phyloP scores from a whole-genome alignment of 805 yeast genomes.

The Suhomyces tanzawaensis region DNA sequence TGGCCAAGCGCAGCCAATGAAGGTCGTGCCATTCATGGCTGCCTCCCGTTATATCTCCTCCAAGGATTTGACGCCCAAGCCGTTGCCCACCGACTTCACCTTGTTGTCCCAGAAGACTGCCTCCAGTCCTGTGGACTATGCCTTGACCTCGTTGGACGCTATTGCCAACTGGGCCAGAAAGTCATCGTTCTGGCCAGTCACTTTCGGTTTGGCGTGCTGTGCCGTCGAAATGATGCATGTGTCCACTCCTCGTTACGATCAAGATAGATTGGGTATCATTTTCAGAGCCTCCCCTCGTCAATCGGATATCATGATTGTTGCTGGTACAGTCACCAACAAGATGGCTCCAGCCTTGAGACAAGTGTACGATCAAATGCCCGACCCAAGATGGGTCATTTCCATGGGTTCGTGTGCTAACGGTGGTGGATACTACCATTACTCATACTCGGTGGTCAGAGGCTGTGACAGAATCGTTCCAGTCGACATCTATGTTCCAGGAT shows the following conservation, averaged over 20 bases:
- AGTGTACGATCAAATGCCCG: slow-evolving; percentile 93
- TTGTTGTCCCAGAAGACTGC: slow-evolving; percentile 61
- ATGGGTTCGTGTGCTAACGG: slow-evolving; percentile 96
- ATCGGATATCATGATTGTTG: slow-evolving; percentile 88
- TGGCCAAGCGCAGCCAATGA: slow-evolving; percentile 15
- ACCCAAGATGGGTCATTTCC: slow-evolving; percentile 90
- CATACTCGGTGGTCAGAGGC: slow-evolving; percentile 85
- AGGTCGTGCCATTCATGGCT: slow-evolving; percentile 14
- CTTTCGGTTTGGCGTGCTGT: slow-evolving; percentile 89
- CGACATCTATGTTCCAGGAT: slow-evolving; percentile 88
- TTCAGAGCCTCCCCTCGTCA: slow-evolving; percentile 94
- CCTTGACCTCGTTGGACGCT: slow-evolving; percentile 75
- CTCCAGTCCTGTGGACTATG: slow-evolving; percentile 66
- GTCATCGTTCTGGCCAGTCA: slow-evolving; percentile 91
- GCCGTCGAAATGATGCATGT: slow-evolving; percentile 96
- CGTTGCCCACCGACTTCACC: slow-evolving; percentile 65
- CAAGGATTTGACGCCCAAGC: slow-evolving; percentile 48
- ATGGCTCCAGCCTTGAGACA: slow-evolving; percentile 94
- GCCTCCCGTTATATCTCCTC: slow-evolving; percentile 29
- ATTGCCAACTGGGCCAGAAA: slow-evolving; percentile 90
- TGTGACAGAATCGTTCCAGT: slow-evolving; percentile 88
- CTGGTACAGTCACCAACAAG: slow-evolving; percentile 87
- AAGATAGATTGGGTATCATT: slow-evolving; percentile 87
- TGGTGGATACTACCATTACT: slow-evolving; percentile 89
- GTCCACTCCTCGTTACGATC: slow-evolving; percentile 87